A percentile compares a stretch with the other conserved stretches of the same genome.
Evolutionary conservation across 1,139 yeast species (phyloP).

Genomic region (Blastobotrys illinoisensis): DNA sequence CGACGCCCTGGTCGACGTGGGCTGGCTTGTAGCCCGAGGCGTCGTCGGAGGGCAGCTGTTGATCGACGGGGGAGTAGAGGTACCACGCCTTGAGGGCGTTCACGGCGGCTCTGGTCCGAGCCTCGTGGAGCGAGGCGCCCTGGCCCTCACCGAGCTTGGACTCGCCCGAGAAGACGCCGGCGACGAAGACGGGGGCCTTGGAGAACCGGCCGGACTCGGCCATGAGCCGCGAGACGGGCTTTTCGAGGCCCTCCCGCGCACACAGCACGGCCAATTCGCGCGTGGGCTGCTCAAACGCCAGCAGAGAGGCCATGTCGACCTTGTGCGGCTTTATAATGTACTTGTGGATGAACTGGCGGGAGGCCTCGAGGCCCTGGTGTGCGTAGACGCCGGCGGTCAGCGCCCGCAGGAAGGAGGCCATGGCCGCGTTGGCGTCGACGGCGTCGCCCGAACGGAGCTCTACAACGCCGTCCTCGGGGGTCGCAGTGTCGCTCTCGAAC

Average conservation of each 20-base stretch:
- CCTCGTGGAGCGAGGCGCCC: slow-evolving; percentile 88
- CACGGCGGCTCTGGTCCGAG: slow-evolving; percentile 87
- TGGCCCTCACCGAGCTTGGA: slow-evolving; percentile 90
- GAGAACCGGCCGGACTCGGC: slow-evolving; percentile 93
- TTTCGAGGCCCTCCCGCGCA: slow-evolving; percentile 66
- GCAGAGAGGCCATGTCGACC: slow-evolving; percentile 64
- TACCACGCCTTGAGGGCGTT: slow-evolving; percentile 90
- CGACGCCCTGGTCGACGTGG: slow-evolving; percentile 30
- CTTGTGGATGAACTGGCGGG: slow-evolving; percentile 60
- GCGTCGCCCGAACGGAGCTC: slow-evolving; percentile 29
- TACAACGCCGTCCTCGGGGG: slow-evolving; percentile 40
- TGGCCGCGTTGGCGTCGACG: slow-evolving; percentile 36
- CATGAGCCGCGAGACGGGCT: slow-evolving; percentile 74
- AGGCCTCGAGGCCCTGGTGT: slow-evolving; percentile 49
- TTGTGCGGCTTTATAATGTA: slow-evolving; percentile 71
- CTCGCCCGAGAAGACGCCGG: slow-evolving; percentile 83
- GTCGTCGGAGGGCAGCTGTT: slow-evolving; percentile 56
- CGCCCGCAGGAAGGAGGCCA: slow-evolving; percentile 49
- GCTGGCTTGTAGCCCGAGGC: slow-evolving; percentile 16
- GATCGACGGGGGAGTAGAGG: slow-evolving; percentile 72
- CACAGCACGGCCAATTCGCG: slow-evolving; percentile 77
- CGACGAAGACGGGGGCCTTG: slow-evolving; percentile 78
- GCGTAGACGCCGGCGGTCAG: slow-evolving; percentile 41
- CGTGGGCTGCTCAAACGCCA: slow-evolving; percentile 80
- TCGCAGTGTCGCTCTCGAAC: slow-evolving; percentile 25